Evolutionary conservation across 257 asterid species (phyloP).

Genomic region (Capsicum pubescens): DNA sequence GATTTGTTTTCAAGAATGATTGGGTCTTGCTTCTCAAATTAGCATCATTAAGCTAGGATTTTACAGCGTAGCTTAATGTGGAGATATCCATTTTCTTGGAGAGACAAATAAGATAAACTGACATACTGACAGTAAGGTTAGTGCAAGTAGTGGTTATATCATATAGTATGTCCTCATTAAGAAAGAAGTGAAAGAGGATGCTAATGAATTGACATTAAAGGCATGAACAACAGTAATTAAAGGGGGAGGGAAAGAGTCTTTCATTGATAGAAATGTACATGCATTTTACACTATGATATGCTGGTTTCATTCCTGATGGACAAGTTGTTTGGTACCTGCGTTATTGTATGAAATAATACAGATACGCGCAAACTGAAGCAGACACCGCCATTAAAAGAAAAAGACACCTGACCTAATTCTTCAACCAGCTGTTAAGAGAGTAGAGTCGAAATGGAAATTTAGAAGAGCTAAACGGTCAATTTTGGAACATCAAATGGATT

Average conservation of each 20-base stretch:
- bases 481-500: constrained; percentile 41
- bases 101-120: not conserved
- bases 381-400: not conserved
- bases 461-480: constrained; percentile 43
- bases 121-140: not conserved
- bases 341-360: no score
- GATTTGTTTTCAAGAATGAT: constrained; percentile 11
- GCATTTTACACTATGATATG: not conserved
- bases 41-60: constrained; percentile 8
- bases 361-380: not conserved
- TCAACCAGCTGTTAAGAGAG: not conserved
- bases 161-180: not conserved
- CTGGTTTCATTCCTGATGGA: not conserved
- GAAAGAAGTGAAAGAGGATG: not conserved
- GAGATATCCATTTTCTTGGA: not conserved
- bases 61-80: not conserved
- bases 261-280: not conserved
- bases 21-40: not conserved
- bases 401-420: not conserved
- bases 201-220: not conserved
- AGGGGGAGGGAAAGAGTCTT: not conserved
- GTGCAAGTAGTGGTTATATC: not conserved
- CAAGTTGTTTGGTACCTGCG: not conserved
- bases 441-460: not conserved
- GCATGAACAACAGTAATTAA: not conserved